Percentiles rank a stretch among this genome's conserved stretches.
Conservation (phyloP, 176 grass and related monocot genomes). For the Zoysia japonica region DNA sequence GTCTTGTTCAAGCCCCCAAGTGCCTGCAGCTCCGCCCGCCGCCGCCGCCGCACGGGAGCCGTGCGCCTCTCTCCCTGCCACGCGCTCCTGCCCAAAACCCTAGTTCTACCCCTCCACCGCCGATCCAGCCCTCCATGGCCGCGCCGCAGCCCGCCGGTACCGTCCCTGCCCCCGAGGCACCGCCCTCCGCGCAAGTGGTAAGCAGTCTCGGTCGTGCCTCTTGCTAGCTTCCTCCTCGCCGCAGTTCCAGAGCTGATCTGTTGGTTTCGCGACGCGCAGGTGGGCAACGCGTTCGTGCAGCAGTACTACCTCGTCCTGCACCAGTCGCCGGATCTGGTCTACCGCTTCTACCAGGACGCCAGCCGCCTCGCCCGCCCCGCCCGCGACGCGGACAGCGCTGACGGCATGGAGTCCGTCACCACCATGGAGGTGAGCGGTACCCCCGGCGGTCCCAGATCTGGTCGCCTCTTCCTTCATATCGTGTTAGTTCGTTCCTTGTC, state of each 20-base stretch:
- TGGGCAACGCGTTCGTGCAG: slow-evolving; percentile 86
- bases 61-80: slow-evolving; percentile 7
- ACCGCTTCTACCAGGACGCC: slow-evolving; percentile 87
- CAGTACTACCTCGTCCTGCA: slow-evolving; percentile 92
- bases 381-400: slow-evolving; percentile 30
- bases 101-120: background rate
- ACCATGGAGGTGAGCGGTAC: slow-evolving; percentile 57
- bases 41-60: slow-evolving; percentile 27
- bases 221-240: background rate
- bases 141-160: slow-evolving; percentile 39
- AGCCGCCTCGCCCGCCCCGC: slow-evolving; percentile 71
- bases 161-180: slow-evolving; percentile 30
- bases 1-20: background rate
- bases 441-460: slow-evolving; percentile 27
- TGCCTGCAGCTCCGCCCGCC: background rate
- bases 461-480: background rate
- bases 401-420: slow-evolving; percentile 62
- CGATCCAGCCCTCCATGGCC: slow-evolving; percentile 49
- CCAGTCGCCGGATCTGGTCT: slow-evolving; percentile 76
- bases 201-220: slow-evolving; percentile 17
- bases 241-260: slow-evolving; percentile 27
- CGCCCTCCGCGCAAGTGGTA: slow-evolving; percentile 78
- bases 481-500: background rate
- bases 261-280: slow-evolving; percentile 39
- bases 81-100: slow-evolving; percentile 28